These are phyloP conservation scores for Chlorella sp. DNA, from an alignment of 139 green algal species.

Conservation along the genomic window DNA sequence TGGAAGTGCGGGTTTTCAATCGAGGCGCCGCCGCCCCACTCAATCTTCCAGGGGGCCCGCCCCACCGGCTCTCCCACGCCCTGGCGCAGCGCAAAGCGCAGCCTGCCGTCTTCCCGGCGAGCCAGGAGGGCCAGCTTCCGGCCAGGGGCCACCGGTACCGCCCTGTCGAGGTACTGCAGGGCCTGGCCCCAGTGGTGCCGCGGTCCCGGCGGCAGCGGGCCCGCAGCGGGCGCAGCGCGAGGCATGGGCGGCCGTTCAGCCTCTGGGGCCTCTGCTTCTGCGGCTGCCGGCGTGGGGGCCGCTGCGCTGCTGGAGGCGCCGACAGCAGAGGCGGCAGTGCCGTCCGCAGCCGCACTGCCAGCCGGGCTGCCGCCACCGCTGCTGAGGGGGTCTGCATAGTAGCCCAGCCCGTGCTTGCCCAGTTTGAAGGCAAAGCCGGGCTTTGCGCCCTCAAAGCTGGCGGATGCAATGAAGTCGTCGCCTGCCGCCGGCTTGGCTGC, in stretches of 20 bases:
- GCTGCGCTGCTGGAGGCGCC: too few relatives aligned
- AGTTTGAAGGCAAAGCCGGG: slow-evolving; percentile 44
- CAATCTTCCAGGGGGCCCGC: slow-evolving; percentile 73
- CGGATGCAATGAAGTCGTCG: slow-evolving; percentile 24
- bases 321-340: too few relatives aligned
- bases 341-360: neutral
- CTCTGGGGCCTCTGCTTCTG: neutral
- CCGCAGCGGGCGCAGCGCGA: neutral
- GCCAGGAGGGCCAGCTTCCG: slow-evolving; percentile 66
- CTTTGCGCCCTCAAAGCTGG: slow-evolving; percentile 28
- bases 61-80: slow-evolving; percentile 64
- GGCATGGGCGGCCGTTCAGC: neutral
- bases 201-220: neutral
- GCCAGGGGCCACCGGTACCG: slow-evolving; percentile 33
- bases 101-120: slow-evolving; percentile 50
- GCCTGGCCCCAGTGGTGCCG: slow-evolving; percentile 74
- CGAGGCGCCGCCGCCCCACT: slow-evolving; percentile 86
- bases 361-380: neutral
- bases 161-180: slow-evolving; percentile 76
- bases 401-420: slow-evolving; percentile 43
- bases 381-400: slow-evolving; percentile 43
- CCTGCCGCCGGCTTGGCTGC: neutral
- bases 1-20: slow-evolving; percentile 90
- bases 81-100: slow-evolving; percentile 58
- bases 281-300: neutral